phyloP scores from a whole-genome alignment of 768 basidiomycete genomes.

The Gloeopeniophorella convolvens region DNA sequence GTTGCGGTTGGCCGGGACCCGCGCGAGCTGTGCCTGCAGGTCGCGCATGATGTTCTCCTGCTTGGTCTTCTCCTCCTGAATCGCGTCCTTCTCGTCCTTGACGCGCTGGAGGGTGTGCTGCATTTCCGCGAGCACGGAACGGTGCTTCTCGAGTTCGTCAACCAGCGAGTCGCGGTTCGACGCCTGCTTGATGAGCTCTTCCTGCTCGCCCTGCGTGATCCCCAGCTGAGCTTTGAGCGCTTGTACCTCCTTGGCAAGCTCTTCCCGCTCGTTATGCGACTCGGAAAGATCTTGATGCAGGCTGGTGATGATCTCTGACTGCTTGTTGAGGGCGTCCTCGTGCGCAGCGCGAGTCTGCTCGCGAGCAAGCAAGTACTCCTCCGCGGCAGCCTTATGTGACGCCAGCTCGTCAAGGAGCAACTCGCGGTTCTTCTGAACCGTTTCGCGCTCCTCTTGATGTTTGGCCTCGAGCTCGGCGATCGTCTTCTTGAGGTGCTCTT shows the following conservation, averaged over 20 bases:
- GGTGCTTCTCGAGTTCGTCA: conserved; percentile 71
- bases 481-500: conserved; percentile 35
- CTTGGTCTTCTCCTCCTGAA: conserved; percentile 65
- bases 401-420: conserved; percentile 47
- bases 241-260: conserved; percentile 38
- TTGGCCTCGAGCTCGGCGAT: conserved; percentile 45
- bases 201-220: conserved; percentile 50
- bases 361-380: conserved; percentile 34
- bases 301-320: conserved; percentile 37
- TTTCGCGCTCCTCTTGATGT: conserved; percentile 43
- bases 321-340: conserved; percentile 44
- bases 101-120: conserved; percentile 72
- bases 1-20: conserved; percentile 37
- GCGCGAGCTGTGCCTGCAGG: conserved; percentile 63
- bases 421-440: conserved; percentile 32
- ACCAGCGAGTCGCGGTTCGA: conserved; percentile 70
- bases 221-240: conserved; percentile 54
- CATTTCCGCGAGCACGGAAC: conserved; percentile 66
- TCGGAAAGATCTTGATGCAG: conserved; percentile 46
- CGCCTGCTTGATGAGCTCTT: conserved; percentile 59
- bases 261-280: conserved; percentile 34
- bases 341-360: conserved; percentile 29
- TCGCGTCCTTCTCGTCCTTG: conserved; percentile 74
- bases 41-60: conserved; percentile 70
- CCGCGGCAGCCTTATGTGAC: conserved; percentile 39